These are phyloP conservation scores for Candida xyloterini DNA, from an alignment of 805 yeast species.

Conservation along the genomic window DNA sequence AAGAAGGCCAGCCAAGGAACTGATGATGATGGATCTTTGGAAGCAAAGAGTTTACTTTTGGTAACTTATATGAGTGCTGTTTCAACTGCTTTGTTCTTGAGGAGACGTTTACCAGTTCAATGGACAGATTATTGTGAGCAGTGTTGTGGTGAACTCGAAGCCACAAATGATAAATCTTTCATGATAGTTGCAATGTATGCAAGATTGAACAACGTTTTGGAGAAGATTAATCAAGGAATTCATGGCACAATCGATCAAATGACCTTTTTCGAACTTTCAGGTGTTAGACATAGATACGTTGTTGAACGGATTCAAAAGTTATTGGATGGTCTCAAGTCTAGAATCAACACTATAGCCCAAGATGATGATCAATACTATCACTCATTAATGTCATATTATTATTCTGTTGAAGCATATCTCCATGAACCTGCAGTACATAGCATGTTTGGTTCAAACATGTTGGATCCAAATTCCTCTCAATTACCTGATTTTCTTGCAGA, in stretches of 20 bases:
- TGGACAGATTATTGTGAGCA: conserved; percentile 67
- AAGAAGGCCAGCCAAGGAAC: conserved; percentile 33
- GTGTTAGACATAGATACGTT: conserved; percentile 36
- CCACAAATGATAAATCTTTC: conserved; percentile 32
- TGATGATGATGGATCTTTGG: conserved; percentile 40
- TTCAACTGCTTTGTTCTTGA: conserved; percentile 59
- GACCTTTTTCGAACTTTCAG: conserved; percentile 27
- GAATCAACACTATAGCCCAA: conserved; percentile 31
- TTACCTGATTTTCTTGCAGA: conserved; percentile 33
- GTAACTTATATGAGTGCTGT: conserved; percentile 61
- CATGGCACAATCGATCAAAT: conserved; percentile 41
- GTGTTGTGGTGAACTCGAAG: conserved; percentile 50
- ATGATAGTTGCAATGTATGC: conserved; percentile 54
- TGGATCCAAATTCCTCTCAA: conserved; percentile 9
- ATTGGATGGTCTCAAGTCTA: conserved; percentile 38
- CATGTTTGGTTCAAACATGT: conserved; percentile 14
- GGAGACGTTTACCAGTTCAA: conserved; percentile 58
- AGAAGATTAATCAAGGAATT: conserved; percentile 52
- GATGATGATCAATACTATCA: conserved; percentile 36
- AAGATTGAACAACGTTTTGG: conserved; percentile 57
- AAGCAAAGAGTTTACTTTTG: conserved; percentile 51
- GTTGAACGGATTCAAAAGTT: conserved; percentile 48
- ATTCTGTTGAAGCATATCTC: conserved; percentile 63
- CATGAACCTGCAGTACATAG: conserved; percentile 47
- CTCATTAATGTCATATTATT: conserved; percentile 45